Evolutionary conservation across 1,139 yeast species (phyloP), one percentile per base, ranked within the genome.

Genomic region (Kluyveromyces sp.): DNA sequence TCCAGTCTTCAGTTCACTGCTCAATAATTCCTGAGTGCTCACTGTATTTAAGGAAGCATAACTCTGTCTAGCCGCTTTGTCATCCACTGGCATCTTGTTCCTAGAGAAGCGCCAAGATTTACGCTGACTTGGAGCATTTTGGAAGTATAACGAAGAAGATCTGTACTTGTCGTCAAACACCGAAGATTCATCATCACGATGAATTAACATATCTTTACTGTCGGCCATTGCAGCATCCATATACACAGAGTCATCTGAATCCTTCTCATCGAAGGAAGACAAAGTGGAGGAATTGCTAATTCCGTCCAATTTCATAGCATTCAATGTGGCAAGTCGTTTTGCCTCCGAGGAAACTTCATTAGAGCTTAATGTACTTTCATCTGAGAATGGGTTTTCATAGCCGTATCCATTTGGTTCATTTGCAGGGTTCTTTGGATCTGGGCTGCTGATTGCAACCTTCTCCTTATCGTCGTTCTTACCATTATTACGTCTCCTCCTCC

Each of bases 1-100:
- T 52, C 79, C 83, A 18, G 80, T 83, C 19, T 86, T 89, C 41
- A 86, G 68, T 55, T 89, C 75, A 33, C 92, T 87, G 8, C 88
- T 83, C 57, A 87, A 74, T 39, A 88, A 70, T 61, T 87, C 94
- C 46, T 82, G 88, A 0, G 96, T 85, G 40, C 92, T 81, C 22
- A 88, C 92, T 0, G 96, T 87, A 30, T 92, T 89, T 50, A 84
- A 58, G 0, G 96, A 84, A 29, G 75, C 77, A 47, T 78, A 71
- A 16, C 94, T 83, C 40, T 76, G 78, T 53, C 83, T 73, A 38
- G 55, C 51, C 13, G 36, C 45, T 40, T 65, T 51, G 31, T 57
- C 58, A 36, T 61, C 68, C 12, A 54, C 54, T n/a, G 59, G 58
- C 45, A 64, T 69, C 42, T 68, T 65, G 31, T 75, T 75, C 22